These are phyloP conservation scores for Austroboletus eburneus DNA, from an alignment of 768 basidiomycete species.

Conservation along the genomic window DNA sequence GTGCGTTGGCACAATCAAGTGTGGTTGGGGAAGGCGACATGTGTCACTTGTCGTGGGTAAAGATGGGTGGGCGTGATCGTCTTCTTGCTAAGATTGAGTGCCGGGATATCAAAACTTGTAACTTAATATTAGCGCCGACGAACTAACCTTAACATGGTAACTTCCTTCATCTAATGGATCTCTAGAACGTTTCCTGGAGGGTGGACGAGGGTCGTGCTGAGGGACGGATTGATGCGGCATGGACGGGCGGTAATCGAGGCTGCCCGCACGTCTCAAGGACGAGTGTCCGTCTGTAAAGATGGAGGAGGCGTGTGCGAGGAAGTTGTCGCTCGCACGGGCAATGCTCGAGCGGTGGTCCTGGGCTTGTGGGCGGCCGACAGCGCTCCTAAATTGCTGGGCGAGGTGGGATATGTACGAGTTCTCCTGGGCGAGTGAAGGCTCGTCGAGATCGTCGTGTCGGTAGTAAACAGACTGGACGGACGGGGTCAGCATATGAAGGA, in stretches of 20 bases:
- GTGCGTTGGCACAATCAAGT: constrained; percentile 24
- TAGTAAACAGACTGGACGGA: constrained; percentile 16
- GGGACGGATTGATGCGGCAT: constrained; percentile 15
- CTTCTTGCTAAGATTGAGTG: constrained; percentile 28
- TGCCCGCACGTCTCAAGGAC: constrained; percentile 13
- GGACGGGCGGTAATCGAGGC: constrained; percentile 15
- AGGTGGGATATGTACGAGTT: constrained; percentile 18
- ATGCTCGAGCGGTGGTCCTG: constrained; percentile 32
- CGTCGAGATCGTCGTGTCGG: constrained; percentile 16
- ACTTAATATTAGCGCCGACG: constrained; percentile 27
- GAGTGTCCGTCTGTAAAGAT: constrained; percentile 25
- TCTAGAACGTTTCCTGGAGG: constrained; percentile 32
- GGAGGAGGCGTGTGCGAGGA: constrained; percentile 31
- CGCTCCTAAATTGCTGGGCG: constrained; percentile 22
- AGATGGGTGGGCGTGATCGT: constrained; percentile 14
- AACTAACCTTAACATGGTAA: constrained; percentile 31
- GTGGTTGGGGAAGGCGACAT: constrained; percentile 21
- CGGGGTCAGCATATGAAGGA: constrained; percentile 4
- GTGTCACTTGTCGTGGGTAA: constrained; percentile 20
- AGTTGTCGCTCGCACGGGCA: constrained; percentile 30
- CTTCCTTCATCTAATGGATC: constrained; percentile 25
- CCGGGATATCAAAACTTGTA: constrained; percentile 21
- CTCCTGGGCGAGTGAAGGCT: constrained; percentile 15
- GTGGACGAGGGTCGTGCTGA: constrained; percentile 17
- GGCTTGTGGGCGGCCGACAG: constrained; percentile 17